These are phyloP conservation scores for Shiraia sp. DNA, from an alignment of 2,329 filamentous ascomycete species.

Conservation along the genomic window DNA sequence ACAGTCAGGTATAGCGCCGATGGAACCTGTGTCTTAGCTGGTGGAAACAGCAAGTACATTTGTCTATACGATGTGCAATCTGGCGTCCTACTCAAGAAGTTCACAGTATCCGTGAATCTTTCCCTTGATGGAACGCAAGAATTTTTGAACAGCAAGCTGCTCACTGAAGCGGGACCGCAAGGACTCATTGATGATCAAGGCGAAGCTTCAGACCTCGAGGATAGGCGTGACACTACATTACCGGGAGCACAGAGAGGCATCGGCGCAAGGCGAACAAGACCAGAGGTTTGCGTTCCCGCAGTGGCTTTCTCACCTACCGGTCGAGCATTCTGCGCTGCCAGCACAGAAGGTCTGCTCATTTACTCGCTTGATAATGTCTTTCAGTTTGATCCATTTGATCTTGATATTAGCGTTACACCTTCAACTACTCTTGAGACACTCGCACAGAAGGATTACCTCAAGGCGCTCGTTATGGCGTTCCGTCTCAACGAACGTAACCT, in stretches of 20 bases:
- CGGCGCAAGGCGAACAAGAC: constrained; percentile 74
- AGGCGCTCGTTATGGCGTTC: constrained; percentile 96
- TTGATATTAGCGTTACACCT: constrained; percentile 92
- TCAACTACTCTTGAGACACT: constrained; percentile 70
- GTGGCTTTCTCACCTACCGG: constrained; percentile 89
- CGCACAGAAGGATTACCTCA: constrained; percentile 79
- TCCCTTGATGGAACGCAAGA: constrained; percentile 95
- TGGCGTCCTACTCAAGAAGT: constrained; percentile 90
- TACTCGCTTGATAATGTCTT: constrained; percentile 86
- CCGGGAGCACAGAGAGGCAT: constrained; percentile 89
- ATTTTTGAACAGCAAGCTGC: constrained; percentile 87
- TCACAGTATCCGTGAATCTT: constrained; percentile 93
- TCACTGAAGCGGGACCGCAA: constrained; percentile 86
- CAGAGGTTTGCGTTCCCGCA: constrained; percentile 82
- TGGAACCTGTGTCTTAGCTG: constrained; percentile 85
- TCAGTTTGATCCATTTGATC: constrained; percentile 93
- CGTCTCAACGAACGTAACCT: constrained; percentile 85
- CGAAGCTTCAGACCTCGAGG: constrained; percentile 86
- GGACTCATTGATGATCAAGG: constrained; percentile 86
- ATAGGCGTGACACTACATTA: constrained; percentile 75
- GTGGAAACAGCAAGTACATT: constrained; percentile 97
- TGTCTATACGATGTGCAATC: constrained; percentile 95
- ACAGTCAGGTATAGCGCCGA: constrained; percentile 91
- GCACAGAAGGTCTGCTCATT: constrained; percentile 89
- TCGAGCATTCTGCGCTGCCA: constrained; percentile 89